A percentile compares a stretch with the other conserved stretches of the same genome.
Evolutionary conservation across 1,284 basidiomycete species (phyloP).

Genomic region (Irpex sp.): DNA sequence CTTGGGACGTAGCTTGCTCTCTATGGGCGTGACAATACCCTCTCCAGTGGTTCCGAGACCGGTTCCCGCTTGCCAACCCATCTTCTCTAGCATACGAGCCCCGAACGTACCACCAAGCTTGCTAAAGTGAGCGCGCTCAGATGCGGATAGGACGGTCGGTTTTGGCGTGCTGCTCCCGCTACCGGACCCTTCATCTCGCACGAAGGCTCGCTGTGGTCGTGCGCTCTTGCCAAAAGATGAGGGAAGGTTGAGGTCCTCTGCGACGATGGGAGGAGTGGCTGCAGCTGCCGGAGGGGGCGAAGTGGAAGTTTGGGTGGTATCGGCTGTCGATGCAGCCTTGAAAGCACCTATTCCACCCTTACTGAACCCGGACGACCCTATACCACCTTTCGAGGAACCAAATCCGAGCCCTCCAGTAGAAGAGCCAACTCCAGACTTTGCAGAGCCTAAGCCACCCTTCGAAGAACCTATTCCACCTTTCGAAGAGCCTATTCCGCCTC

Average conservation of each 20-base stretch:
- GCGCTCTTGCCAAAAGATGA: slow-evolving; percentile 37
- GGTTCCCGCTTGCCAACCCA: slow-evolving; percentile 86
- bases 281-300: slow-evolving; percentile 21
- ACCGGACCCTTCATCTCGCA: slow-evolving; percentile 37
- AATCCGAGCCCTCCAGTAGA: background rate
- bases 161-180: slow-evolving; percentile 37
- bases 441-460: background rate
- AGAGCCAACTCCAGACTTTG: background rate
- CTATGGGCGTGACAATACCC: slow-evolving; percentile 86
- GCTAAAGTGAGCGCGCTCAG: slow-evolving; percentile 74
- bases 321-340: slow-evolving; percentile 16
- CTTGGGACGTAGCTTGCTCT: slow-evolving; percentile 78
- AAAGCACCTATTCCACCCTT: slow-evolving; percentile 45
- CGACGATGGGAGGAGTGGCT: slow-evolving; percentile 24
- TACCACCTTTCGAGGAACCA: background rate
- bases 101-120: slow-evolving; percentile 76
- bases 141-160: slow-evolving; percentile 49
- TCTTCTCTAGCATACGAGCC: slow-evolving; percentile 85
- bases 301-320: background rate
- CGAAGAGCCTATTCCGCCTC: slow-evolving; percentile 31
- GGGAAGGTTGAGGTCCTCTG: slow-evolving; percentile 29
- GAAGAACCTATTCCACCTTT: slow-evolving; percentile 20
- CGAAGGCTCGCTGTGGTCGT: slow-evolving; percentile 47
- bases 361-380: slow-evolving; percentile 23
- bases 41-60: slow-evolving; percentile 80